phyloP scores from a whole-genome alignment of 768 basidiomycete species.

The Collybiopsis luxurians region DNA sequence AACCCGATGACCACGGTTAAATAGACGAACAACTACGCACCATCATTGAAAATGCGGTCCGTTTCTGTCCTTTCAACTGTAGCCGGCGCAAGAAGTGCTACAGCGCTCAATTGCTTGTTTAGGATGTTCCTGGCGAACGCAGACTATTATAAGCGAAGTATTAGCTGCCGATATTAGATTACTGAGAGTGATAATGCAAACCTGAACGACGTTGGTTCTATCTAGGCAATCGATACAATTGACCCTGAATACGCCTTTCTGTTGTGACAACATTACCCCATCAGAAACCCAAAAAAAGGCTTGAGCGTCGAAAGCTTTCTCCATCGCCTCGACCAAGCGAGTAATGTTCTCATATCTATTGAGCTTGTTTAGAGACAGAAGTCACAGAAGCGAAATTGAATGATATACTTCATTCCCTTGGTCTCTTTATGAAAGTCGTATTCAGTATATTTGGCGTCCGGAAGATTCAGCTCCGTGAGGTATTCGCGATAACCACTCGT shows the following conservation, averaged over 20 bases:
- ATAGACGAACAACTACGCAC: conserved; percentile 31
- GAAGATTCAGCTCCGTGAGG: conserved; percentile 45
- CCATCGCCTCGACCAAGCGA: conserved; percentile 68
- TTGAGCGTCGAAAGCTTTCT: conserved; percentile 74
- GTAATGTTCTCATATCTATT: conserved; percentile 86
- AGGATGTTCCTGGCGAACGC: conserved; percentile 88
- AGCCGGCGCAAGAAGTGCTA: conserved; percentile 60
- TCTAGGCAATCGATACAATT: conserved; percentile 98
- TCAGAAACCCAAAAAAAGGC: conserved; percentile 51
- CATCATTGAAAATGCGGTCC: conserved; percentile 78
- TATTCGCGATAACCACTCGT: conserved; percentile 77
- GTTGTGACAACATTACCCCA: conserved; percentile 66
- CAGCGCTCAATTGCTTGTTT: conserved; percentile 67
- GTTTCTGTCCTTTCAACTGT: conserved; percentile 54
- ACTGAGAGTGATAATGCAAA: conserved; percentile 21
- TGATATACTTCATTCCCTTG: conserved; percentile 84
- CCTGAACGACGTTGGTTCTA: conserved; percentile 93
- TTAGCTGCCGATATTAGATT: not conserved
- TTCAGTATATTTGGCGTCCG: conserved; percentile 56
- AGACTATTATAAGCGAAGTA: conserved; percentile 48
- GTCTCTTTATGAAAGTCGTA: conserved; percentile 96
- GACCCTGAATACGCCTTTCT: conserved; percentile 83
- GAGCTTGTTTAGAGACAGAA: not conserved
- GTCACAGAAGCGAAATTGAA: not conserved
- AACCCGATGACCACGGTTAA: not conserved